Evolutionary conservation across 2,329 filamentous ascomycete genomes (phyloP), one percentile per base, ranked within the genome.

Genomic region (Arachnomyces sp.): DNA sequence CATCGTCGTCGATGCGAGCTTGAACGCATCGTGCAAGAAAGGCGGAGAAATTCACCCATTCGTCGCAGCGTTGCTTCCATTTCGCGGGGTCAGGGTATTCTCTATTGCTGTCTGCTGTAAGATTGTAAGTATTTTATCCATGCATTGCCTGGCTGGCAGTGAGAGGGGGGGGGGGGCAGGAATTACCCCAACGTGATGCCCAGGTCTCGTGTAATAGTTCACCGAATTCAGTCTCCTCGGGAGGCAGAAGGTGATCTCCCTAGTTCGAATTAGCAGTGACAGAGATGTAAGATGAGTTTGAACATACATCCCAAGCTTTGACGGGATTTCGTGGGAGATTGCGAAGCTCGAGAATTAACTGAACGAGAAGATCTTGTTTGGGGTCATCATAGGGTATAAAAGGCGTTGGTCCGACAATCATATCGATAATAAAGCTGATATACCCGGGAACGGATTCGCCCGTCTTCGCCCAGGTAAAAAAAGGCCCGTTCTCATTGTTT

Each of bases 341-440:
- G 28, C 20, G 25, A 13, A 43, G 31, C 16, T 43, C 40, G 5
- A 43, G 5, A 31, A 43, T 18, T 8, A 39, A 2, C 20, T 39
- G 29, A 3, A 38, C 32, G 2, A 43, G 13, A 1, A 13, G 29
- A 30, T 43, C 36, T 14, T 43, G 40, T 17, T 30, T 38, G 13
- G 30, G 15, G 39, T 43, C 40, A 29, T 43, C 18, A 20, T 30
- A 43, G 13, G 28, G 30, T 17, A 43, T 9, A 14, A 39, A 16
- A 18, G 11, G 14, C 3, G 34, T 17, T 15, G 34, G 7, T 12
- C 31, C 40, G 2, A 38, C 4, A 7, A 43, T 34, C 2, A 43
- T 36, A 29, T 31, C 14, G 16, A 34, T 14, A 13, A 43, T 14
- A 16, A 28, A 12, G 30, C 2, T 25, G 20, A 25, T 5, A 9